Percentiles rank a stretch among this genome's conserved stretches.
These are phyloP conservation scores for Hortaea sp. DNA, from an alignment of 2,329 filamentous ascomycete genomes.

Conservation along the genomic window DNA sequence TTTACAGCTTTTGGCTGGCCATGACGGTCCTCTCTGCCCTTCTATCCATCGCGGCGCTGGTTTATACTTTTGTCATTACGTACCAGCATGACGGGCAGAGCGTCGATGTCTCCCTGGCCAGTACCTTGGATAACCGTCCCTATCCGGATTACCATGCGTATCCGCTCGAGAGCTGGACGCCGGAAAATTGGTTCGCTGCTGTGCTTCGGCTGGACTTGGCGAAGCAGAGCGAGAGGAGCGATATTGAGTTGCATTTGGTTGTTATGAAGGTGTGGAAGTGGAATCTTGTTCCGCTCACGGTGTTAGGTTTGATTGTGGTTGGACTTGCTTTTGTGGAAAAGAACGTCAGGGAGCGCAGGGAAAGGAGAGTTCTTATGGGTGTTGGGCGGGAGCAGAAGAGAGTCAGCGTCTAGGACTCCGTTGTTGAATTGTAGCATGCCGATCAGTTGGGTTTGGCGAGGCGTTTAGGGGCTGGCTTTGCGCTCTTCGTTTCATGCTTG, in stretches of 20 bases:
- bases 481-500: too few relatives aligned
- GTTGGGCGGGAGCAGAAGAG: not conserved
- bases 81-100: constrained; percentile 11
- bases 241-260: constrained; percentile 11
- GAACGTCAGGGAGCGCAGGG: not conserved
- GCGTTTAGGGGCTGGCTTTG: too few relatives aligned
- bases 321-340: constrained; percentile 11
- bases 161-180: constrained; percentile 17
- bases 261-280: constrained; percentile 21
- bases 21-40: constrained; percentile 14
- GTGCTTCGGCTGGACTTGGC: constrained; percentile 14
- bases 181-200: constrained; percentile 21
- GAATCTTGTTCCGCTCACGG: constrained; percentile 21
- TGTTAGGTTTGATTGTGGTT: constrained; percentile 12
- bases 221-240: constrained; percentile 5
- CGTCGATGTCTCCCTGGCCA: constrained; percentile 15
- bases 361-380: not conserved
- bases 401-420: too few relatives aligned
- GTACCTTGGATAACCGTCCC: constrained; percentile 13
- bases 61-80: constrained; percentile 20
- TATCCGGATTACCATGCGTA: constrained; percentile 21
- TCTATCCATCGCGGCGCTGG: constrained; percentile 16
- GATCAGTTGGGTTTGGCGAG: too few relatives aligned
- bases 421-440: too few relatives aligned
- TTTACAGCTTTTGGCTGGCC: constrained; percentile 15